These are phyloP conservation scores for Colletotrichum sp. DNA, from an alignment of 2,329 filamentous ascomycete species.

Conservation along the genomic window DNA sequence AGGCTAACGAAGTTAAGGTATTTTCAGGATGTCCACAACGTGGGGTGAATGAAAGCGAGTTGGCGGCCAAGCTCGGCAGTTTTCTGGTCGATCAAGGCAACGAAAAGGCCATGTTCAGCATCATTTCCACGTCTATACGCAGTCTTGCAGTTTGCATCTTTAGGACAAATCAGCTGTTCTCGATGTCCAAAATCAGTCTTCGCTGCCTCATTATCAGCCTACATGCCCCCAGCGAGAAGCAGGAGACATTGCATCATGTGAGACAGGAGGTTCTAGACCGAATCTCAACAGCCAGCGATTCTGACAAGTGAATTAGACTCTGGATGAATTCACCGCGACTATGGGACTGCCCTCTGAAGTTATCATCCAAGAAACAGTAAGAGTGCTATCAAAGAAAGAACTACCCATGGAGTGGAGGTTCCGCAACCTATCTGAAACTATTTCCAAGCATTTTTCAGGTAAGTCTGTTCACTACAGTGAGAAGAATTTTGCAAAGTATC, in stretches of 20 bases:
- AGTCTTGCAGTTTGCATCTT: background rate
- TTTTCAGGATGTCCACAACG: background rate
- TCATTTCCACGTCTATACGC: background rate
- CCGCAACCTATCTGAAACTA: background rate
- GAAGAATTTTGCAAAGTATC: background rate
- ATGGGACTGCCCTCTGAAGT: background rate
- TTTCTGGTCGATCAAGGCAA: background rate
- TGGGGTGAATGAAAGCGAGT: background rate
- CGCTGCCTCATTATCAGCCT: background rate
- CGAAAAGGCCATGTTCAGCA: background rate
- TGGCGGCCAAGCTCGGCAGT: background rate
- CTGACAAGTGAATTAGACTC: background rate
- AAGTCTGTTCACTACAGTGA: background rate
- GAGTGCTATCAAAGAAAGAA: background rate
- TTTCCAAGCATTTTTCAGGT: background rate
- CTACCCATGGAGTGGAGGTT: background rate
- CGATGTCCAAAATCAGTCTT: background rate
- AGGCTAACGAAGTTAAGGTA: background rate
- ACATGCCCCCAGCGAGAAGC: background rate
- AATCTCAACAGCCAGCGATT: background rate
- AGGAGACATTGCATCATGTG: background rate
- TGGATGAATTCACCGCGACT: background rate
- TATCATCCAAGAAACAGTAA: background rate
- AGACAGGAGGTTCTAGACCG: accelerated
- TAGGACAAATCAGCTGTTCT: background rate